phyloP scores from a whole-genome alignment of 1,284 basidiomycete species.

The Inonotus obliquus region DNA sequence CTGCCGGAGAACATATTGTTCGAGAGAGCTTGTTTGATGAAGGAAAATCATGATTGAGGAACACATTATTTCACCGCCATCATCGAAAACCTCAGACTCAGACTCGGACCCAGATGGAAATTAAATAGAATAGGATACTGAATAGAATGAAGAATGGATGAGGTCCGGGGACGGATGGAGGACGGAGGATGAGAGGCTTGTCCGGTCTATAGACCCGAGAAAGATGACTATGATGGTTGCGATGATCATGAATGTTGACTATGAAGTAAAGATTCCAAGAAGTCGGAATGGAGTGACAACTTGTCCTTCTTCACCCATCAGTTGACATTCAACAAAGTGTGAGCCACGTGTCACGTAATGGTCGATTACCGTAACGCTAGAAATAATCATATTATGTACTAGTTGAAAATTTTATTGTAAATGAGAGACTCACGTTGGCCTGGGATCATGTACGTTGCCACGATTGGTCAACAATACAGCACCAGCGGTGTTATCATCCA shows the following conservation, averaged over 20 bases:
- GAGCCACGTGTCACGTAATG: conserved; percentile 68
- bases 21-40: too few species aligned
- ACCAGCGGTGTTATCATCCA: conserved; percentile 71
- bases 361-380: conserved; percentile 60
- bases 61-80: background rate
- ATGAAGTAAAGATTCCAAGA: conserved; percentile 77
- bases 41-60: background rate
- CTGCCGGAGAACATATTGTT: too few species aligned
- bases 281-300: conserved; percentile 77
- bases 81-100: too few species aligned
- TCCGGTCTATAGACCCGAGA: background rate
- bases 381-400: background rate
- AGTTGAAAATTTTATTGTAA: too few species aligned
- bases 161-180: too few species aligned
- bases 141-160: background rate
- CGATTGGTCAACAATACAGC: conserved; percentile 62
- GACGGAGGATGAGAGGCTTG: background rate
- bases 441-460: conserved; percentile 43
- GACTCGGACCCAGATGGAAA: too few species aligned
- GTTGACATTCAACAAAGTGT: conserved; percentile 82
- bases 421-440: conserved; percentile 47
- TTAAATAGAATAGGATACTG: background rate
- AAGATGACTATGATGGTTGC: too few species aligned
- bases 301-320: conserved; percentile 77
- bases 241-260: conserved; percentile 14